These are phyloP conservation scores for Moringa oleifera DNA, from an alignment of 345 rosid species.

Conservation along the genomic window DNA sequence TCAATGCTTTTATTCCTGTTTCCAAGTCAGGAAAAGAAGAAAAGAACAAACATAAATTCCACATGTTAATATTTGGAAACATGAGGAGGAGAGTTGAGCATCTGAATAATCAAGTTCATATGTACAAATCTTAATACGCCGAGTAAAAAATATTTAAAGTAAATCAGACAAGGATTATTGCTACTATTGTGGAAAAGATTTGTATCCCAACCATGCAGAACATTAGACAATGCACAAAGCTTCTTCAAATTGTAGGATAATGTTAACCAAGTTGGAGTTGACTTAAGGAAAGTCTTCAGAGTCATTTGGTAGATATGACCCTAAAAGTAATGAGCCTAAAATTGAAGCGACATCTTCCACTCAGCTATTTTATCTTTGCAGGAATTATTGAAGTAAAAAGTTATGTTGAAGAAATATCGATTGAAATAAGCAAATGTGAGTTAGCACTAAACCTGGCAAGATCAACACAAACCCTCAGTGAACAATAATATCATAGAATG, in stretches of 20 bases:
- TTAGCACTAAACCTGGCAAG: not conserved
- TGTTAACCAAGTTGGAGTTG: no score
- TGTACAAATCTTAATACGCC: no score
- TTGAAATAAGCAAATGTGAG: no score
- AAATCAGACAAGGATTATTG: not conserved
- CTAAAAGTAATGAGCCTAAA: not conserved
- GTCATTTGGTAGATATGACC: no score
- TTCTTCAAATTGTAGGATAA: no score
- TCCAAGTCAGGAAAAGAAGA: constrained; percentile 5
- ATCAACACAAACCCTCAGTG: not conserved
- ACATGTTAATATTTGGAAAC: not conserved
- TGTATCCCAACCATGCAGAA: no score
- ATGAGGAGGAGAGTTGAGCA: not conserved
- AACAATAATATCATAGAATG: no score
- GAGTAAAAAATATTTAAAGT: not conserved
- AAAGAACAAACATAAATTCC: not conserved
- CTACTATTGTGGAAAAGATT: not conserved
- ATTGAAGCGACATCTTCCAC: not conserved
- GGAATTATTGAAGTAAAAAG: no score
- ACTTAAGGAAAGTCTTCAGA: no score
- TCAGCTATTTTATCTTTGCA: not conserved
- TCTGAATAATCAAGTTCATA: not conserved
- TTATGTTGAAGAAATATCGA: not conserved
- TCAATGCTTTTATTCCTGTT: constrained; percentile 60
- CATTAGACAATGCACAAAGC: not conserved